These are phyloP conservation scores for Neurospora cerealis DNA, from an alignment of 495 filamentous ascomycete species.

Conservation along the genomic window DNA sequence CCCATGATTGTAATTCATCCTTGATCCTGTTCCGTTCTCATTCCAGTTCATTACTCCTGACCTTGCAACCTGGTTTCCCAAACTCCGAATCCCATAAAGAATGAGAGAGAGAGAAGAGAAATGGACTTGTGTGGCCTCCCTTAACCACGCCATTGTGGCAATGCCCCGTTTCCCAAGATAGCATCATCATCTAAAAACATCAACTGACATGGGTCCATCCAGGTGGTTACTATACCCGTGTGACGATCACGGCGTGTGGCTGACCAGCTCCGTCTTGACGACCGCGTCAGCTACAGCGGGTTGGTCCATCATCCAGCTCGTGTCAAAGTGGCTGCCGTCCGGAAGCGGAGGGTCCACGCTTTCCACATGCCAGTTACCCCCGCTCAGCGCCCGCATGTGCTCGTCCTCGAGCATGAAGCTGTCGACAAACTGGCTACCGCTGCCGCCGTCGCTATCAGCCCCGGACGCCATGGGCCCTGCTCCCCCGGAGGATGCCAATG, in stretches of 20 bases:
- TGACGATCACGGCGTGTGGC: neutral
- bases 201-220: neutral
- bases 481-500: neutral
- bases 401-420: neutral
- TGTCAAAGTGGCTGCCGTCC: slow-evolving; percentile 16
- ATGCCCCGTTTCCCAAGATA: neutral
- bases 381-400: neutral
- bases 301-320: slow-evolving; percentile 9
- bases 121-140: neutral
- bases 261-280: neutral
- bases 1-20: neutral
- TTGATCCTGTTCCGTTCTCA: neutral
- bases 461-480: neutral
- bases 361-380: neutral
- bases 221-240: neutral
- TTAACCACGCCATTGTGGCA: neutral
- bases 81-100: neutral
- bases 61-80: neutral
- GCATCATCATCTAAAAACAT: neutral
- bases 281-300: neutral
- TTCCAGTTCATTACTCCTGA: neutral
- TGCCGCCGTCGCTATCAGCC: neutral
- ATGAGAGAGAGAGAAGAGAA: neutral
- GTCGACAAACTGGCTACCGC: neutral
- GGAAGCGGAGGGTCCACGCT: neutral